Base-by-base conservation (phyloP, 345 rosid genomes). In the Dipteronia sinensis region DNA sequence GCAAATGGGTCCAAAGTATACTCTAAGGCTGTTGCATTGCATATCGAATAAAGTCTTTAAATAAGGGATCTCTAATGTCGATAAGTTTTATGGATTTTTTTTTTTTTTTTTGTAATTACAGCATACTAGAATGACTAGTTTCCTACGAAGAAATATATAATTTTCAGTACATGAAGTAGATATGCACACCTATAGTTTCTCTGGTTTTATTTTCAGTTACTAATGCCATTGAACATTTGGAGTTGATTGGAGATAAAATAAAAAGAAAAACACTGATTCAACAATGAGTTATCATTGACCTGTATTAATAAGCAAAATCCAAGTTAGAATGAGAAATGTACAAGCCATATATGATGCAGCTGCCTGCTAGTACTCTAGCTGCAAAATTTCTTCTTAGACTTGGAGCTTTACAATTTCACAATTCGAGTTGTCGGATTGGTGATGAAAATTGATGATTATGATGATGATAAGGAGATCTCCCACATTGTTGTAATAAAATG, bases 351-450 rank as follows among this genome's bases (percentile, higher is more conserved):
- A 42, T 59, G 16, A 19, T 15, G 64, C 56, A 61, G 19, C 74
- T 67, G 10, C 69, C 68, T 15, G 8, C 49, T 10, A 46, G 49
- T 46, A 25, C 25, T 59, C 25, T 59, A 59, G 25, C 64, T 15
- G 13, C 27, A 10, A 59, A 59, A 49, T 31, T 59, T 72, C 76
- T 53, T 58, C 59, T 51, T 61, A 40, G 53, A 40, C 75, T 73
- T 69, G 65, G 59, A 72, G 75, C 67, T 75, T 68, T 71, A 70
- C 69, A 68, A 29, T 53, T 59, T 76, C 66, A 9, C 56, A 55
- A 3, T 13, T 51, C 51, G 42, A 47, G 44, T 20, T 23, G 68
- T 71, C 20, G 65, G 42, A 65, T 71, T 55, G 38, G 56, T 56
- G 56, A 69, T 72, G 81, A 66, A 59, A 59, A n/a, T 6, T 64